phyloP scores from a whole-genome alignment of 192 early-diverging fungal genomes.

The Gaertneriomyces sp. region DNA sequence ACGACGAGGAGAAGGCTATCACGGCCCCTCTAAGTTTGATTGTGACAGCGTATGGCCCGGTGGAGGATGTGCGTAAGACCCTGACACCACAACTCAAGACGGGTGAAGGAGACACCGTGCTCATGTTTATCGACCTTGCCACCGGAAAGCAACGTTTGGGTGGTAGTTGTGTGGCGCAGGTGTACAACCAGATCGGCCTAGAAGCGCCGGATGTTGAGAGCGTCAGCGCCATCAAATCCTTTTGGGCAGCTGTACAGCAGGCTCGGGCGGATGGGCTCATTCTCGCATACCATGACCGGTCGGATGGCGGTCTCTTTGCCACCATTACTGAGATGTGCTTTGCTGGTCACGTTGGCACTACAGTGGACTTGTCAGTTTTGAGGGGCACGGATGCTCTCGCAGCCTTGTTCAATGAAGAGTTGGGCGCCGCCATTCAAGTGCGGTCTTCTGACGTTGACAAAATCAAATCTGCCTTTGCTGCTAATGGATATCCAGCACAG shows the following conservation, averaged over 20 bases:
- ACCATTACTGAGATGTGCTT: constrained; percentile 96
- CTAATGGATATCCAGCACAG: constrained; percentile 50
- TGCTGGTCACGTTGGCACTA: constrained; percentile 84
- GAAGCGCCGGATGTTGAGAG: constrained; percentile 86
- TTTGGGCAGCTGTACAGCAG: constrained; percentile 74
- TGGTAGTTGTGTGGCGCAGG: constrained; percentile 92
- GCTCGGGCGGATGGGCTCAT: constrained; percentile 53
- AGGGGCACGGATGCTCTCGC: constrained; percentile 43
- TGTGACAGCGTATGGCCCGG: constrained; percentile 90
- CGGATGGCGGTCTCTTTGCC: constrained; percentile 92
- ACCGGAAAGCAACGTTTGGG: constrained; percentile 82
- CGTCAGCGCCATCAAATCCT: constrained; percentile 60
- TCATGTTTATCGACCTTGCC: constrained; percentile 86
- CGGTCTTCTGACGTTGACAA: constrained; percentile 51
- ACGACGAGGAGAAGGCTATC: constrained; percentile 52
- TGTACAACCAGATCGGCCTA: constrained; percentile 78
- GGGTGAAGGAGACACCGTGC: constrained; percentile 49
- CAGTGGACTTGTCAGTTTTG: constrained; percentile 60
- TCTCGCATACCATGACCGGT: constrained; percentile 97
- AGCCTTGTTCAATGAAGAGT: constrained; percentile 93
- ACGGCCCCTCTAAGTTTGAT: constrained; percentile 89
- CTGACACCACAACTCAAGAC: constrained; percentile 80
- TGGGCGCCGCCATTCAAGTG: constrained; percentile 95
- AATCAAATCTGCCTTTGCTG: constrained; percentile 48
- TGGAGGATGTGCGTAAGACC: constrained; percentile 79